A percentile compares a stretch with the other conserved stretches of the same genome.
Conservation (phyloP, 345 rosid species). For the Rhodamnia rubescens region DNA sequence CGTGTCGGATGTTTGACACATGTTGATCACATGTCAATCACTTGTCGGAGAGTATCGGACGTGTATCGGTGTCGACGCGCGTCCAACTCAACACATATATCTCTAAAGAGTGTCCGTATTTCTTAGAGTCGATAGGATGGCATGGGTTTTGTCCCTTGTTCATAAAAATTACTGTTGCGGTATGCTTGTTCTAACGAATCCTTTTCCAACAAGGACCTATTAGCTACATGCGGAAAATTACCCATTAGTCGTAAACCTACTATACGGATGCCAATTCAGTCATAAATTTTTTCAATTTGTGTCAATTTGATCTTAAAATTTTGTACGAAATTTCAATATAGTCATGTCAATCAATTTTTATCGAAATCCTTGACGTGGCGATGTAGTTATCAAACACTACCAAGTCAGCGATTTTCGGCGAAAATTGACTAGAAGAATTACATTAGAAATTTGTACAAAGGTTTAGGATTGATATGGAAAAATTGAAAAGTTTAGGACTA, state of each 20-base stretch:
- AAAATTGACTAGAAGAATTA: neutral
- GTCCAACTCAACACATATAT: too few relatives aligned
- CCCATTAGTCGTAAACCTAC: fast-evolving
- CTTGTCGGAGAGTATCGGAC: too few relatives aligned
- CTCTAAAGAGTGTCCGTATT: too few relatives aligned
- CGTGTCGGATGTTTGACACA: too few relatives aligned
- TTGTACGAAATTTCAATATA: neutral
- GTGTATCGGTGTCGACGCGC: too few relatives aligned
- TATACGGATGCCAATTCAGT: fast-evolving
- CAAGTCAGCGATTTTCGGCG: fast-evolving
- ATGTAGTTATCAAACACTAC: fast-evolving
- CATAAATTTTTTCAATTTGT: neutral
- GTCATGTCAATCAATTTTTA: neutral
- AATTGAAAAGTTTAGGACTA: fast-evolving
- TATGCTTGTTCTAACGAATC: neutral
- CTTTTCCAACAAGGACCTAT: neutral
- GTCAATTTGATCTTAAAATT: neutral
- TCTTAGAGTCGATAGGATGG: neutral
- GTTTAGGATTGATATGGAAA: neutral
- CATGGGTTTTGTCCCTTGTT: neutral
- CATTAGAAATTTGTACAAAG: neutral
- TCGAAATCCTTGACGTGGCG: fast-evolving
- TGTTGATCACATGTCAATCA: too few relatives aligned
- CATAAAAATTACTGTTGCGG: neutral
- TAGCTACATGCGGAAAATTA: neutral